A percentile compares a stretch with the other conserved stretches of the same genome.
Conservation (phyloP, 495 filamentous ascomycete species). For the Annulohypoxylon bovei region DNA sequence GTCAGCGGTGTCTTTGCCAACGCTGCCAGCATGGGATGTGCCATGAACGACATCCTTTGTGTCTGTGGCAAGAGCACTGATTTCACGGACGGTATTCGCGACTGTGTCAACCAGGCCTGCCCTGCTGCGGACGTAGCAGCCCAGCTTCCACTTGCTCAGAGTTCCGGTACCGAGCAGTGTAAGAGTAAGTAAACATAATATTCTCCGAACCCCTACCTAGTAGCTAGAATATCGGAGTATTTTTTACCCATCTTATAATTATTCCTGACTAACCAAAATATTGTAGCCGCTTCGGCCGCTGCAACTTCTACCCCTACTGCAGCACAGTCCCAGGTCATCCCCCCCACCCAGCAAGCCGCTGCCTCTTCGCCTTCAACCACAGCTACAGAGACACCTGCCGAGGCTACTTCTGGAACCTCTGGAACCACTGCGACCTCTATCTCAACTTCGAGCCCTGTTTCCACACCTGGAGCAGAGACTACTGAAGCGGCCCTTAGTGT, state of each 20-base stretch:
- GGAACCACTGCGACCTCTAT: constrained; percentile 13
- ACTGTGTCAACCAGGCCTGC: constrained; percentile 41
- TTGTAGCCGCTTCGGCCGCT: constrained; percentile 34
- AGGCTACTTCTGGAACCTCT: not conserved
- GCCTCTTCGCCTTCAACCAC: not conserved
- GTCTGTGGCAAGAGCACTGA: constrained; percentile 36
- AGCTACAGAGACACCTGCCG: not conserved
- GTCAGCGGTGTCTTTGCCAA: constrained; percentile 44
- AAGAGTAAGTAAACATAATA: constrained; percentile 46
- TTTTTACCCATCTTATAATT: not conserved
- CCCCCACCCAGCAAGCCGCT: constrained; percentile 1
- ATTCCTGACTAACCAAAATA: constrained; percentile 3
- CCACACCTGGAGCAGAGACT: constrained; percentile 15
- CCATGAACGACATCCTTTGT: constrained; percentile 38
- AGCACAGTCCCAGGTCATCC: not conserved
- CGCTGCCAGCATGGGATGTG: constrained; percentile 30
- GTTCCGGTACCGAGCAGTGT: constrained; percentile 44
- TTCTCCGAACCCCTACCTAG: no score
- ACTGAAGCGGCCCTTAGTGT: constrained; percentile 19
- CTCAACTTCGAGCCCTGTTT: constrained; percentile 5
- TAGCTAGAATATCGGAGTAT: not conserved
- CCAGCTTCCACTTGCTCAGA: constrained; percentile 33
- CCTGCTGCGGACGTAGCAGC: constrained; percentile 11
- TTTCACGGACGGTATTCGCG: constrained; percentile 42
- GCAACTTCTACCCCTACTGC: constrained; percentile 7